Conservation (phyloP, 176 grass and related monocot species). For the Zoysia japonica region DNA sequence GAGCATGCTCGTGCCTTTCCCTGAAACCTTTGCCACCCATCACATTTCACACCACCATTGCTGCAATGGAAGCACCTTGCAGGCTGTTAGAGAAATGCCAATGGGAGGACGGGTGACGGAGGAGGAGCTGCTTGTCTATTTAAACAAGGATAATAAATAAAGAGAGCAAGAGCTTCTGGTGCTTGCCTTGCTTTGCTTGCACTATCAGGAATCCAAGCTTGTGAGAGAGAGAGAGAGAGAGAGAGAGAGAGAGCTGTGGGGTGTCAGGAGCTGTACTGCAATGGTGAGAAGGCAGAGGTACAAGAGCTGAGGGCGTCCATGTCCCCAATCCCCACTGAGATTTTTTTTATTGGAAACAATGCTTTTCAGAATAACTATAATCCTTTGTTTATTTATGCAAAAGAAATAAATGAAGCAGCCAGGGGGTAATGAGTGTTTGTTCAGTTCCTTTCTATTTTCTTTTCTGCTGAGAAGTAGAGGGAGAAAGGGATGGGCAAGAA, state of each 20-base stretch:
- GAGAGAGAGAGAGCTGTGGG: conserved; percentile 39
- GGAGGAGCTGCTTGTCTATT: conserved; percentile 38
- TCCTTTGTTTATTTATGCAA: not conserved
- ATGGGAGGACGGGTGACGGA: conserved; percentile 7
- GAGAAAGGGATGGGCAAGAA: conserved; percentile 38
- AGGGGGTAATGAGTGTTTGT: conserved; percentile 22
- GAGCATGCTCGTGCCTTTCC: conserved; percentile 25
- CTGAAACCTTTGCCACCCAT: not conserved
- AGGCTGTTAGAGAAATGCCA: conserved; percentile 17
- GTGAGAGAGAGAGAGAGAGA: conserved; percentile 46
- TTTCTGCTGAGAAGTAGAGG: conserved; percentile 20
- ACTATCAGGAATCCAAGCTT: conserved; percentile 98
- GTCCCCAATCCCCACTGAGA: conserved; percentile 1
- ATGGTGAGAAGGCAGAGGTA: conserved; percentile 34
- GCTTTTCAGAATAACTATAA: conserved; percentile 18
- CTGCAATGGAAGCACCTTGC: conserved; percentile 8
- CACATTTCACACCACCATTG: conserved; percentile 25
- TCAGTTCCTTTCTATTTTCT: conserved; percentile 23
- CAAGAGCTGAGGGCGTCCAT: conserved; percentile 35
- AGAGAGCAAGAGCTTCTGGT: conserved; percentile 49
- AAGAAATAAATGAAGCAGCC: not conserved
- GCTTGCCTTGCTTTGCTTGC: conserved; percentile 81
- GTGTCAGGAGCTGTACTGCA: conserved; percentile 63
- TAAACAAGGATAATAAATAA: conserved; percentile 26
- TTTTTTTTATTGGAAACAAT: conserved; percentile 29